These are phyloP conservation scores for Lathyrus oleraceus DNA, from an alignment of 306 rosid species.

Conservation along the genomic window DNA sequence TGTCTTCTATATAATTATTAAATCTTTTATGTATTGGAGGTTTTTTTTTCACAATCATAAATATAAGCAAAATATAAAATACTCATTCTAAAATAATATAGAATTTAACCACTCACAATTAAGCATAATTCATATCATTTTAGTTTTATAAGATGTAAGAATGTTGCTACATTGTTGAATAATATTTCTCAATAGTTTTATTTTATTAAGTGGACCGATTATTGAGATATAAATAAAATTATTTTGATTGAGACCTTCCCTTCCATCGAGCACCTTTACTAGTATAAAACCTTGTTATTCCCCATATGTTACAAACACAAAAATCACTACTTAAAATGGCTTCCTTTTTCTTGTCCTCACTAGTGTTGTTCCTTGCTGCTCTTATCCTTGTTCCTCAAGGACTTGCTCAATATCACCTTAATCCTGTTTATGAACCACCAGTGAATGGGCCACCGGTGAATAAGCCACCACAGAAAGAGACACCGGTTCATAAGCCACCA, in stretches of 20 bases:
- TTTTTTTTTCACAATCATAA: too few relatives aligned
- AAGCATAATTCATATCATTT: too few relatives aligned
- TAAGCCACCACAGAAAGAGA: background rate
- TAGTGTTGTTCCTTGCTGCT: background rate
- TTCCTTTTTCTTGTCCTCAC: background rate
- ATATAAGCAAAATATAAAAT: too few relatives aligned
- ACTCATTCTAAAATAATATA: too few relatives aligned
- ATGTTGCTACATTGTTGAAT: background rate
- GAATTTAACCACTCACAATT: too few relatives aligned
- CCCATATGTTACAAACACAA: background rate
- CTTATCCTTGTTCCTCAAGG: background rate
- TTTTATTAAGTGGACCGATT: background rate
- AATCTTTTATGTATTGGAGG: too few relatives aligned
- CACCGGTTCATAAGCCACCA: background rate
- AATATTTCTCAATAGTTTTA: background rate
- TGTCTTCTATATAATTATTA: too few relatives aligned
- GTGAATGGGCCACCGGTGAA: background rate
- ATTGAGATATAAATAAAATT: background rate
- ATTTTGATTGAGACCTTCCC: background rate
- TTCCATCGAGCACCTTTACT: background rate
- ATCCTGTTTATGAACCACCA: background rate
- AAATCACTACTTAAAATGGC: background rate
- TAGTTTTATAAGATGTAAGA: too few relatives aligned
- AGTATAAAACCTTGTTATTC: background rate
- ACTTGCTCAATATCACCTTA: background rate